A percentile compares a stretch with the other conserved stretches of the same genome.
Evolutionary conservation across 2,329 filamentous ascomycete species (phyloP).

Genomic region (Exserohilum turcica): DNA sequence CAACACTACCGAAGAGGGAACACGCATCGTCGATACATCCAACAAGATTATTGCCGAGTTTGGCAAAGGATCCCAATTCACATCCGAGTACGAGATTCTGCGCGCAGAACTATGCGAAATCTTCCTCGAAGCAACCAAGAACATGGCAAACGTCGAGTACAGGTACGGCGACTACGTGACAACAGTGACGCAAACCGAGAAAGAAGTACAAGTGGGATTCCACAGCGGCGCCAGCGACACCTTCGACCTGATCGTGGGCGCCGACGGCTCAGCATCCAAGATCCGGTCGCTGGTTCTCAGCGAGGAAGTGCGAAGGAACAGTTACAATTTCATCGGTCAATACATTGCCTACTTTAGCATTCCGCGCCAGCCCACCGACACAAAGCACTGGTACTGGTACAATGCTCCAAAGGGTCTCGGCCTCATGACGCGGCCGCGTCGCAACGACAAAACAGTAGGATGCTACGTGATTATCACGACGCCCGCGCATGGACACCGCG

Average conservation of each 20-base stretch:
- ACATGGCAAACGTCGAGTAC: constrained; percentile 9
- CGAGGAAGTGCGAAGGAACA: constrained; percentile 21
- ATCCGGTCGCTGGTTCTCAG: constrained; percentile 35
- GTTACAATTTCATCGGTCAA: constrained; percentile 28
- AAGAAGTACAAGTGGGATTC: constrained; percentile 31
- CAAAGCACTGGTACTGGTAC: constrained; percentile 33
- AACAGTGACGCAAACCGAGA: constrained; percentile 22
- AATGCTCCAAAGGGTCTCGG: constrained; percentile 28
- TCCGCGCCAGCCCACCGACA: constrained; percentile 25
- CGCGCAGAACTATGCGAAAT: constrained; percentile 43
- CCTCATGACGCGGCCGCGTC: constrained; percentile 35
- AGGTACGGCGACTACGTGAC: constrained; percentile 21
- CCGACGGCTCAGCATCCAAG: constrained; percentile 35
- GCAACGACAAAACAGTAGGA: constrained; percentile 31
- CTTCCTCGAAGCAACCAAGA: constrained; percentile 29
- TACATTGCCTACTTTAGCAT: constrained; percentile 43
- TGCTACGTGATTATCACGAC: constrained; percentile 34
- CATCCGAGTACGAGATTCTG: constrained; percentile 43
- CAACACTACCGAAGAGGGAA: constrained; percentile 50
- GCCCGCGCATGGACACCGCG: constrained; percentile 9
- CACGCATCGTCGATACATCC: constrained; percentile 42
- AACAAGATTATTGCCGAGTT: constrained; percentile 27
- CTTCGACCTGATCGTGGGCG: constrained; percentile 39
- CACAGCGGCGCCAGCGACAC: constrained; percentile 24
- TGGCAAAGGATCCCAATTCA: constrained; percentile 31